These are phyloP conservation scores for Xylaria intraflava DNA, from an alignment of 495 filamentous ascomycete species.

Conservation along the genomic window DNA sequence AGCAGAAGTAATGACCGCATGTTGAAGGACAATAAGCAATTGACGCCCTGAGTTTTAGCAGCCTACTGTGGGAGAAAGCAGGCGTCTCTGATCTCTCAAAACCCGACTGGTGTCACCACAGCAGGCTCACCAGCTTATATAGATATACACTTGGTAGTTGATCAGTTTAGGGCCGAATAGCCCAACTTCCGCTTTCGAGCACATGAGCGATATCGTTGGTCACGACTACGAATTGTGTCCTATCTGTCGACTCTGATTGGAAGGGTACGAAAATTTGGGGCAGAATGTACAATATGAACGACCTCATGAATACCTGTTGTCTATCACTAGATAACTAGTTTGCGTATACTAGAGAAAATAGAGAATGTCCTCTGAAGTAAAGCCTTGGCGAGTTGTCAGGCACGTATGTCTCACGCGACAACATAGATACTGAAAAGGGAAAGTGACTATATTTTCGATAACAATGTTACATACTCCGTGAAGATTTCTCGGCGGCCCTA, in stretches of 20 bases:
- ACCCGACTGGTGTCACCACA: slow-evolving; percentile 5
- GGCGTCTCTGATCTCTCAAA: slow-evolving; percentile 10
- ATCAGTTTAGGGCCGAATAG: neutral
- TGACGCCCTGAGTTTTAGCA: neutral
- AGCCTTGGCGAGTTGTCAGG: neutral
- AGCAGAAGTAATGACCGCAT: slow-evolving; percentile 29
- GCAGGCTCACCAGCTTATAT: slow-evolving; percentile 15
- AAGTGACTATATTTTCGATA: slow-evolving; percentile 12
- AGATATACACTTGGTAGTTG: neutral
- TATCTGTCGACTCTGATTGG: slow-evolving; percentile 2
- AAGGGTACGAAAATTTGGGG: neutral
- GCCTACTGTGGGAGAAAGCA: slow-evolving; percentile 2
- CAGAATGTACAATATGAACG: neutral
- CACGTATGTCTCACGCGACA: neutral
- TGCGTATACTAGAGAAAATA: neutral
- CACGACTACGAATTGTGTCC: neutral
- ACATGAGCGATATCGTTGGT: neutral
- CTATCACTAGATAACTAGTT: neutral
- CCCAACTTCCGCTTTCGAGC: slow-evolving; percentile 27
- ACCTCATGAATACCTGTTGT: too few relatives aligned
- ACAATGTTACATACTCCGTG: slow-evolving; percentile 4
- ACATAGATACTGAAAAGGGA: slow-evolving; percentile 6
- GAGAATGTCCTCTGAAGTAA: neutral
- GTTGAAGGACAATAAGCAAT: slow-evolving; percentile 14
- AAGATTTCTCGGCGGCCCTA: neutral